Percentiles rank a stretch among this genome's conserved stretches.
These are phyloP conservation scores for Meyerozyma elateridarum DNA, from an alignment of 1,139 yeast species.

Conservation along the genomic window DNA sequence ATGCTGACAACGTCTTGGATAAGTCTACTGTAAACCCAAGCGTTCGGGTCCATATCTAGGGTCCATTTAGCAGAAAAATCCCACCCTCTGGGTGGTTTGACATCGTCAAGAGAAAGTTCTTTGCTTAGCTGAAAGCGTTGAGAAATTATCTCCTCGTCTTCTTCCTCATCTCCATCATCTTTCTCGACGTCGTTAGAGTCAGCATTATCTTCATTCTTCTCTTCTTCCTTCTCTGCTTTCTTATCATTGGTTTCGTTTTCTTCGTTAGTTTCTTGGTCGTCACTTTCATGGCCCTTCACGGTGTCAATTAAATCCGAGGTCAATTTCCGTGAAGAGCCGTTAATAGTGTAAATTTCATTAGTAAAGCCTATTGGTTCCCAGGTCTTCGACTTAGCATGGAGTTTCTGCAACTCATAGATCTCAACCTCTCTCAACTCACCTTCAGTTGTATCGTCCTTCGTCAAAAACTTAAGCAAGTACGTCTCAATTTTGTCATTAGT, in stretches of 20 bases:
- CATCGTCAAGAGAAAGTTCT: slow-evolving; percentile 24
- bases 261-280: slow-evolving; percentile 15
- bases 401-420: slow-evolving; percentile 66
- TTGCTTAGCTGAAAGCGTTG: slow-evolving; percentile 13
- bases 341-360: slow-evolving; percentile 47
- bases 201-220: too few relatives aligned
- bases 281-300: slow-evolving; percentile 7
- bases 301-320: slow-evolving; percentile 8
- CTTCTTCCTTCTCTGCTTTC: slow-evolving; percentile 4
- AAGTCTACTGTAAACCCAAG: slow-evolving; percentile 52
- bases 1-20: slow-evolving; percentile 51
- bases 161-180: too few relatives aligned
- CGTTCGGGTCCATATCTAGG: slow-evolving; percentile 52
- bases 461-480: slow-evolving; percentile 25
- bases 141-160: too few relatives aligned
- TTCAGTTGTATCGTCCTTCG: slow-evolving; percentile 16
- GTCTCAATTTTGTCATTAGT: slow-evolving; percentile 45
- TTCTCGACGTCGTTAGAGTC: too few relatives aligned
- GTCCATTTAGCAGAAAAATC: slow-evolving; percentile 50
- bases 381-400: slow-evolving; percentile 42
- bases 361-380: slow-evolving; percentile 63
- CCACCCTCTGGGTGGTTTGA: slow-evolving; percentile 59
- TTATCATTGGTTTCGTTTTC: slow-evolving; percentile 6
- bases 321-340: slow-evolving; percentile 24
- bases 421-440: slow-evolving; percentile 45